Percentiles rank a stretch among this genome's conserved stretches.
Conservation (phyloP, 2,329 filamentous ascomycete genomes). For the Trichoderma sp. region DNA sequence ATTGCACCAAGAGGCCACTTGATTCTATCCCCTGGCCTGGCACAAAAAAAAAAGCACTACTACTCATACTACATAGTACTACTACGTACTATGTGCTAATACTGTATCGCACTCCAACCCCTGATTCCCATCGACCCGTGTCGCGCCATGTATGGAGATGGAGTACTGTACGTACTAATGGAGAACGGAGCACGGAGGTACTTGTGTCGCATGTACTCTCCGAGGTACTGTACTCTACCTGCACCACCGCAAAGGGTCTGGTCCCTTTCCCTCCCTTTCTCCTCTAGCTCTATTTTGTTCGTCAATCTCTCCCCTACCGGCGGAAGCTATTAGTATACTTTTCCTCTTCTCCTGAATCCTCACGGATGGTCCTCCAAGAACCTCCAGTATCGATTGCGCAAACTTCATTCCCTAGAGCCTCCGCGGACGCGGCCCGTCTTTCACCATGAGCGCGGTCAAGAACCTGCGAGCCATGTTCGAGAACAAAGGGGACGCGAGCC, state of each 20-base stretch:
- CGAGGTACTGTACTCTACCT: too few species aligned
- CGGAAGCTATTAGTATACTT: not conserved
- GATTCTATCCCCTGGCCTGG: not conserved
- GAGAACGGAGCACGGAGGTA: slow-evolving; percentile 8
- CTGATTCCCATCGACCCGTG: slow-evolving; percentile 18
- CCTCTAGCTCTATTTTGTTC: slow-evolving; percentile 9
- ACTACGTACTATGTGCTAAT: not conserved
- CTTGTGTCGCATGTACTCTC: slow-evolving; percentile 6
- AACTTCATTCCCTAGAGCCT: not conserved
- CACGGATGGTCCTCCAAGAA: not conserved
- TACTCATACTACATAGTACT: not conserved
- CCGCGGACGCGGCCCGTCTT: slow-evolving; percentile 28
- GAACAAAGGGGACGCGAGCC: slow-evolving; percentile 62
- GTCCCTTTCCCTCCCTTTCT: slow-evolving; percentile 11
- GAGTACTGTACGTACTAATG: not conserved
- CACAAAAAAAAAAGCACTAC: not conserved
- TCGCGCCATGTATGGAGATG: slow-evolving; percentile 13
- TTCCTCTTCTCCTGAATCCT: not conserved
- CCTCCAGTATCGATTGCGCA: slow-evolving; percentile 10
- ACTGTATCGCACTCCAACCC: not conserved
- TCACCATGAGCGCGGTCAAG: slow-evolving; percentile 64
- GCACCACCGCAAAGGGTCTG: not conserved
- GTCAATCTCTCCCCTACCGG: slow-evolving; percentile 9
- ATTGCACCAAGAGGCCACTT: slow-evolving; percentile 7
- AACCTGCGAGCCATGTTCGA: slow-evolving; percentile 80